Conservation (phyloP, 768 basidiomycete species). For the Serpula lacrymans region DNA sequence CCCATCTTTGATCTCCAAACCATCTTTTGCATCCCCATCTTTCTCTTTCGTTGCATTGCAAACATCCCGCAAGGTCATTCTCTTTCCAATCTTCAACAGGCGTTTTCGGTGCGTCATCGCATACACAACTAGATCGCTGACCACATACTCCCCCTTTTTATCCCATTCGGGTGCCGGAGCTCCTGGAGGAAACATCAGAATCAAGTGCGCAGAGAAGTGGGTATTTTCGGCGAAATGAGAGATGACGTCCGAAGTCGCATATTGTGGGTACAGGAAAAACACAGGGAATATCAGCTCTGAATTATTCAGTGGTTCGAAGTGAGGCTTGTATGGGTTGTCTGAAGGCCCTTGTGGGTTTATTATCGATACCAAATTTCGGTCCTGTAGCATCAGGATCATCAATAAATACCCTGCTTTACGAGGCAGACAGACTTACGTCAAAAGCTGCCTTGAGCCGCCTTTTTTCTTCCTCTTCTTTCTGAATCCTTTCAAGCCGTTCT, state of each 20-base stretch:
- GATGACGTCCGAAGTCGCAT: conserved; percentile 86
- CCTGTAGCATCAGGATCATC: conserved; percentile 38
- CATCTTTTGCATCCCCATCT: conserved; percentile 62
- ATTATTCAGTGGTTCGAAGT: conserved; percentile 65
- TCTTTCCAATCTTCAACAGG: conserved; percentile 87
- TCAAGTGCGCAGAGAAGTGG: conserved; percentile 74
- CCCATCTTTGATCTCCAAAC: conserved; percentile 80
- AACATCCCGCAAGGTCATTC: conserved; percentile 81
- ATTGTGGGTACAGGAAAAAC: conserved; percentile 91
- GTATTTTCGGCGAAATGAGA: conserved; percentile 82
- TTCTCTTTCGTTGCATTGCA: conserved; percentile 59
- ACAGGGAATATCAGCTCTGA: conserved; percentile 75
- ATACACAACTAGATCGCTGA: conserved; percentile 70
- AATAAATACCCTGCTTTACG: conserved; percentile 2
- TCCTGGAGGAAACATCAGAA: conserved; percentile 78
- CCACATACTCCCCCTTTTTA: conserved; percentile 57
- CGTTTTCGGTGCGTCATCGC: conserved; percentile 74
- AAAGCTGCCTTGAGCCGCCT: conserved; percentile 55
- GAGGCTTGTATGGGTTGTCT: conserved; percentile 57
- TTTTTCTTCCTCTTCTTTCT: conserved; percentile 51
- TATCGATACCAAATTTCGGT: conserved; percentile 65
- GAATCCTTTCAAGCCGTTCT: conserved; percentile 47
- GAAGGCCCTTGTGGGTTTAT: conserved; percentile 47
- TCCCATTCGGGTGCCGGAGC: conserved; percentile 76
- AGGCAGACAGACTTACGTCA: conserved; percentile 43